These are phyloP conservation scores for Dothideomycetidae sp. DNA, from an alignment of 2,329 filamentous ascomycete genomes.

Conservation along the genomic window DNA sequence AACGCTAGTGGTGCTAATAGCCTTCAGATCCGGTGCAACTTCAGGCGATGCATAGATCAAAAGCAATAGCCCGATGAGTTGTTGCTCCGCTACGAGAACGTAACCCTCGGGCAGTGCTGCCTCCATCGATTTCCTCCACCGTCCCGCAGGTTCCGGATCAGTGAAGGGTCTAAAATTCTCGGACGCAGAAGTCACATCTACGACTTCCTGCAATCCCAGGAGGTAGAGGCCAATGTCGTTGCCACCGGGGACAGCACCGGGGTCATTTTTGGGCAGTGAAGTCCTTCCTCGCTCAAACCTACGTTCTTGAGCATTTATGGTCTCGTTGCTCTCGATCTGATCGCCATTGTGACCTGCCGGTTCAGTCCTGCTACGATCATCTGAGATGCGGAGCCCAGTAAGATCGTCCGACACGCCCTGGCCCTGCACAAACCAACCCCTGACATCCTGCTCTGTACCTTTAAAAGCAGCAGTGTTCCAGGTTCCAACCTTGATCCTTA, in stretches of 20 bases:
- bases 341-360: constrained; percentile 25
- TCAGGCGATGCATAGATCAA: constrained; percentile 74
- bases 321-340: constrained; percentile 25
- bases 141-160: constrained; percentile 55
- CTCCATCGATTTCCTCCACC: constrained; percentile 68
- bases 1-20: constrained; percentile 67
- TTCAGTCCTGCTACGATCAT: constrained; percentile 13
- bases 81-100: constrained; percentile 60
- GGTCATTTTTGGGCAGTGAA: constrained; percentile 33
- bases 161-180: constrained; percentile 66
- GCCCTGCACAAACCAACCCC: constrained; percentile 72
- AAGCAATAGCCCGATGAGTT: constrained; percentile 72
- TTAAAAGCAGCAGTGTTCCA: constrained; percentile 88
- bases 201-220: constrained; percentile 80
- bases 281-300: constrained; percentile 28
- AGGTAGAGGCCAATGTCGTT: constrained; percentile 79
- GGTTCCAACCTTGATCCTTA: constrained; percentile 78
- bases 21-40: constrained; percentile 59
- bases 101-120: constrained; percentile 66
- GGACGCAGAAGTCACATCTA: constrained; percentile 66
- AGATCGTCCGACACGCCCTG: constrained; percentile 54
- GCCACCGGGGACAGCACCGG: constrained; percentile 37
- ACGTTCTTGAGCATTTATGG: constrained; percentile 27
- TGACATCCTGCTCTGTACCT: constrained; percentile 76
- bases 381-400: constrained; percentile 34